Base-by-base conservation (phyloP, 139 green algal species). In the Auxenochlorella pyrenoidosa region DNA sequence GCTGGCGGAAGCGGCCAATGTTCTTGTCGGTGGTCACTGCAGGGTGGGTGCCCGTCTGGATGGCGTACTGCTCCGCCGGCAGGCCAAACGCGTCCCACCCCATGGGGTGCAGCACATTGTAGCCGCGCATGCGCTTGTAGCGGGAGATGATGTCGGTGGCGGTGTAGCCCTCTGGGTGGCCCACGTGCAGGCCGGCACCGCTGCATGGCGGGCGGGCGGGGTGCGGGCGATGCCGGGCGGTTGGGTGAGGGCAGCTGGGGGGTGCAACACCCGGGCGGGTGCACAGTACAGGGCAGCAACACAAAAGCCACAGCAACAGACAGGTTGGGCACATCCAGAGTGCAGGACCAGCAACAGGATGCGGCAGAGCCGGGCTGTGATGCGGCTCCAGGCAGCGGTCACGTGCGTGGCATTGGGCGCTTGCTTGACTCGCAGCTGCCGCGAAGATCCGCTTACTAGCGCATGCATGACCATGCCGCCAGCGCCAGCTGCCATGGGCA, bases 81-180 rank as follows among this genome's bases (percentile, higher is more conserved):
- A 99, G 91, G 0, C 98, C 98, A 85, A 99, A 99, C 0, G 98
- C 97, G 89, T 99, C 98, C 97, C 97, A 99, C 59, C 98, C 98
- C 94, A 99, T 99, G 30, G 98, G 98, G 90, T 99, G 98, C 88
- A 99, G 93, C 73, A 99, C 98, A 85, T 99, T 99, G 88, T 94
- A 96, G 54, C 83, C 98, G 36, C 86, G 86, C 95, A 98, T 98
- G 86, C 98, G 95, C 92, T 99, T 99, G 92, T 98, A 99, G 6
- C 98, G 92, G 13, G 98, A 95, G 70, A 99, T 89, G 87, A 99
- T 99, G 94, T 99, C 98, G 43, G 96, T 98, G 59, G 95, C 96
- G 15, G 96, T 98, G 92, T 99, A 99, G 44, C 96, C 96, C 82
- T 98, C 95, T 32, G 95, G 95, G 91, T 98, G 96, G 5, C 96